Base-by-base conservation (phyloP, 805 yeast genomes). In the Dipodascus albidus region DNA sequence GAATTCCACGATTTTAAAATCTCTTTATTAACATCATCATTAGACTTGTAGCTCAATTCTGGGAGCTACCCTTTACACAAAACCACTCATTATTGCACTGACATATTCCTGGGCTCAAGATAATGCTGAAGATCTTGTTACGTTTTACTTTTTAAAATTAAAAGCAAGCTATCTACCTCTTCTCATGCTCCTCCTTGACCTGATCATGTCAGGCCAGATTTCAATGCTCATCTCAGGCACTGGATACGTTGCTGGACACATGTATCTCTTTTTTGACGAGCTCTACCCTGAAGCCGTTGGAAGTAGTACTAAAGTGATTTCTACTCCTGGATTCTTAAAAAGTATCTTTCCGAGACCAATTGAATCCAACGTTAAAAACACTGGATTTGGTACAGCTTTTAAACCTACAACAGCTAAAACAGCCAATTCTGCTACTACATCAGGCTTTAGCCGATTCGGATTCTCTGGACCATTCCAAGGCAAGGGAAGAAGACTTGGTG, bases 21-120 rank as follows among this genome's bases (percentile, higher is more conserved):
- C n/a, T n/a, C n/a, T n/a, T n/a, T 22, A 15, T n/a, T n/a, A 17
- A 48, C 49, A 51, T 31, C 21, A 3, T 56, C 58, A 41, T 23
- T 41, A 48, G 20, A 60, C 55, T 48, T 35, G 48, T n/a, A 48
- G 20, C 20, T 38, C 44, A 11, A 38, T 60, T 24, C 23, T 57
- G 14, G 60, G 58, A 11, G 62, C 61, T 15, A 48, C 56, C 23
- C 58, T 58, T 21, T 68, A 58, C 54, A 54, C 65, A 24, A 50
- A 62, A 6, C 64, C 67, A n/a, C 49, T 68, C 21, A 49, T 58
- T 19, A 54, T 59, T 52, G 73, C 74, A 1, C 49, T 71, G 51
- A 57, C 67, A 2, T 70, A 69, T 56, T 70, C 74, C 1, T 62
- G 70, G 66, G 67, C 70, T 14, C 74, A 72, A 58, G 67, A 65